phyloP scores from a whole-genome alignment of 2,329 filamentous ascomycete species.

The Sporothrix euskadiensis region DNA sequence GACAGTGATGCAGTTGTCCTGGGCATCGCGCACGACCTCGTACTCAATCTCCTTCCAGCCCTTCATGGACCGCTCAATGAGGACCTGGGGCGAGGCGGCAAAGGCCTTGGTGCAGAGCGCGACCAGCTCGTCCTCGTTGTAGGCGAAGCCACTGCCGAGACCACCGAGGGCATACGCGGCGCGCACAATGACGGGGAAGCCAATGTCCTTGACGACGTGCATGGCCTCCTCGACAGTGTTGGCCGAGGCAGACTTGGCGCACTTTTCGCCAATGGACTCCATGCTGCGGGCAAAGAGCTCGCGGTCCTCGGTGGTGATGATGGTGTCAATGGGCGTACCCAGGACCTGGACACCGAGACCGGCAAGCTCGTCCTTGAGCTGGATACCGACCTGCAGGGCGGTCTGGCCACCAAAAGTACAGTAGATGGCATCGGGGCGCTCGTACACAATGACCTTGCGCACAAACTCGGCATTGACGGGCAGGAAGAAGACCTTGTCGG shows the following conservation, averaged over 20 bases:
- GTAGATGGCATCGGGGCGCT: conserved; percentile 94
- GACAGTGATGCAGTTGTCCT: conserved; percentile 98
- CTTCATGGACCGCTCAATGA: conserved; percentile 98
- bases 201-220: conserved; percentile 83
- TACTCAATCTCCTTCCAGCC: conserved; percentile 99
- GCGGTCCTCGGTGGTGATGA: conserved; percentile 97
- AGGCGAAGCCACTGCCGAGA: conserved; percentile 91
- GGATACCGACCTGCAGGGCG: conserved; percentile 92
- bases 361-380: conserved; percentile 97
- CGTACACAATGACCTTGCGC: conserved; percentile 93
- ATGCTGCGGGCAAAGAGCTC: conserved; percentile 97
- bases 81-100: conserved; percentile 89
- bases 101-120: conserved; percentile 94
- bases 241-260: conserved; percentile 93
- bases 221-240: conserved; percentile 86
- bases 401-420: conserved; percentile 98
- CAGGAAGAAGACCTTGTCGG: conserved; percentile 98
- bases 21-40: conserved; percentile 91
- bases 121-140: conserved; percentile 77
- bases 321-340: conserved; percentile 94
- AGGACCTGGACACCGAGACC: conserved; percentile 88
- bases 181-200: conserved; percentile 94
- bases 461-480: conserved; percentile 97
- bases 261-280: conserved; percentile 97
- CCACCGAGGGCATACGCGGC: conserved; percentile 95